phyloP scores from a whole-genome alignment of 148 eudicot genomes.

The Heliosperma pusillum region DNA sequence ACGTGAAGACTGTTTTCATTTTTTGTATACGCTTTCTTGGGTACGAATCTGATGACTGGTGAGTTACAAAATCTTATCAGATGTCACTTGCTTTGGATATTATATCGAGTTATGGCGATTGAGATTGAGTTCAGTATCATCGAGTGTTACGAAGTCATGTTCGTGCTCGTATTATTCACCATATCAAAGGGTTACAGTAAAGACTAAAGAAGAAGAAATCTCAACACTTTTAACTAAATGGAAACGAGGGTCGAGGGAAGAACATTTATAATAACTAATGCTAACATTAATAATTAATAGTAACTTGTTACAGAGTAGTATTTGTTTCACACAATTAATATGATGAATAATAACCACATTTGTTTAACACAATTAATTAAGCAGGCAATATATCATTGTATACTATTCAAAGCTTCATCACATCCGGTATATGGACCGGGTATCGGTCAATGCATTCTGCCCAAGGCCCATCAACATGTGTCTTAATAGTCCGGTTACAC shows the following conservation, averaged over 20 bases:
- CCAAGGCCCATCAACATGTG: slow-evolving; percentile 55
- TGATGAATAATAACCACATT: neutral
- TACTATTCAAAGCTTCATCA: slow-evolving; percentile 32
- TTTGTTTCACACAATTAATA: neutral
- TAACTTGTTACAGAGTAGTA: neutral
- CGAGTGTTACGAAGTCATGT: no score
- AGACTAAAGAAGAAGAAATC: no score
- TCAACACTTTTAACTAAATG: neutral
- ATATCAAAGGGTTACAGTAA: no score
- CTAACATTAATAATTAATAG: neutral
- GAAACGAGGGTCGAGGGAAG: neutral
- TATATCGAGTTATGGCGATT: no score
- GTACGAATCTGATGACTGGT: no score
- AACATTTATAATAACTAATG: neutral
- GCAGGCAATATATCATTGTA: neutral
- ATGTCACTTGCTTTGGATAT: neutral
- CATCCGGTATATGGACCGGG: slow-evolving; percentile 65
- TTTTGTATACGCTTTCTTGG: no score
- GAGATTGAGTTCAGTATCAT: no score
- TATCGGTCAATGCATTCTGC: slow-evolving; percentile 60
- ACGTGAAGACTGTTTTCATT: neutral
- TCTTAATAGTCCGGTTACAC: slow-evolving; percentile 44
- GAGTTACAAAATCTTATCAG: neutral
- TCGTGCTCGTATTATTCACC: no score
- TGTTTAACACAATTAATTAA: neutral